These are phyloP conservation scores for Sporothrix curviconia DNA, from an alignment of 2,329 filamentous ascomycete species.

Conservation along the genomic window DNA sequence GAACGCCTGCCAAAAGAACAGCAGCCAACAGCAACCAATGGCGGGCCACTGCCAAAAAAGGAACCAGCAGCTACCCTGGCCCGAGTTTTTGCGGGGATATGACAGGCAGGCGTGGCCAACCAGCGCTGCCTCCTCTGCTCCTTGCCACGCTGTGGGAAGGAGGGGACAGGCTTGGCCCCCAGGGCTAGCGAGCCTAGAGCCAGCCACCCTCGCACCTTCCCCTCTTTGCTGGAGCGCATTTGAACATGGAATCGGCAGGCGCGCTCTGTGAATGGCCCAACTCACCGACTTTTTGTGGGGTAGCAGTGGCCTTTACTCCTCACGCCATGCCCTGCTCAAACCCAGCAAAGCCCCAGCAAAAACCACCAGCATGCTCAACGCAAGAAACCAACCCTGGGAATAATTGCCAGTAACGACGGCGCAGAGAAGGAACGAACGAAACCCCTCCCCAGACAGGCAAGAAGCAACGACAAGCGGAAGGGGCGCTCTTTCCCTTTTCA, in stretches of 20 bases:
- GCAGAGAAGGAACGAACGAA: background rate
- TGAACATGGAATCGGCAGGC: too few species aligned
- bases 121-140: background rate
- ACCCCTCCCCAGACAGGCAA: background rate
- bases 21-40: too few species aligned
- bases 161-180: conserved; percentile 2
- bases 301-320: background rate
- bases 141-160: background rate
- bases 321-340: conserved; percentile 10
- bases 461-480: background rate
- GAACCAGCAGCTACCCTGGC: too few species aligned
- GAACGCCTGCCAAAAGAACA: background rate
- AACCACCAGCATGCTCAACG: background rate
- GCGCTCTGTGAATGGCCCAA: background rate
- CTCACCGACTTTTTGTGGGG: background rate
- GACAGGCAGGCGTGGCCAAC: background rate
- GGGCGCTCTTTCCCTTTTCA: background rate
- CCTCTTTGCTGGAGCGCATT: background rate
- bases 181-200: too few species aligned
- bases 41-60: too few species aligned
- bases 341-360: background rate
- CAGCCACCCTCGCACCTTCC: background rate
- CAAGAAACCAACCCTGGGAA: background rate
- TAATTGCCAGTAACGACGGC: background rate
- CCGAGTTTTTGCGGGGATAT: background rate